Conservation (phyloP, 768 basidiomycete genomes). For the Tulasnella sp. region DNA sequence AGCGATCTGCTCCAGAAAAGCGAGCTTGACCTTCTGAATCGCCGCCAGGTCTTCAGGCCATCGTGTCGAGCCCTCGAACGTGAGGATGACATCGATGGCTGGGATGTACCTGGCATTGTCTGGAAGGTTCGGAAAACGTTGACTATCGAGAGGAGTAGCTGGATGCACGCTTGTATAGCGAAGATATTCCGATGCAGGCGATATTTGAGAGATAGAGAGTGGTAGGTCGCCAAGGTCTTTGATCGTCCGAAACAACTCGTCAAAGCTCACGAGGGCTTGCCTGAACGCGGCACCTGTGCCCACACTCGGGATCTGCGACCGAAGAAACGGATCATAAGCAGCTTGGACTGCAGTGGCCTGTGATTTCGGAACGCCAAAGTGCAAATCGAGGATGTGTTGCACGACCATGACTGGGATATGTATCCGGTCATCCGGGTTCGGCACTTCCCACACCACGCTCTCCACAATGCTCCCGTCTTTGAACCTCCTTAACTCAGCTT, state of each 20-base stretch:
- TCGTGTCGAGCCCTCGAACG: conserved; percentile 83
- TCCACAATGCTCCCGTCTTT: conserved; percentile 89
- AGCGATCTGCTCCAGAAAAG: conserved; percentile 77
- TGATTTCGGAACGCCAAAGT: conserved; percentile 48
- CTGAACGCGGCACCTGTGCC: conserved; percentile 5
- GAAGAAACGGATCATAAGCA: conserved; percentile 18
- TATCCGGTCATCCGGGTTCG: conserved; percentile 54
- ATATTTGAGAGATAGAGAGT: conserved; percentile 62
- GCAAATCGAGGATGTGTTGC: conserved; percentile 57
- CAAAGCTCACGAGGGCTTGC: conserved; percentile 63
- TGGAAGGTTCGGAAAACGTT: conserved; percentile 21
- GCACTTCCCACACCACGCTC: conserved; percentile 92
- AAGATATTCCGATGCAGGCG: conserved; percentile 58
- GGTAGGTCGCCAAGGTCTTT: conserved; percentile 63
- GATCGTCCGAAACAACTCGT: conserved; percentile 59
- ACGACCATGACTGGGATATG: conserved; percentile 69
- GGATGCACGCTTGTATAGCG: conserved; percentile 73
- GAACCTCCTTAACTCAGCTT: conserved; percentile 86
- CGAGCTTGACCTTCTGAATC: conserved; percentile 88
- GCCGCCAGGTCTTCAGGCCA: conserved; percentile 95
- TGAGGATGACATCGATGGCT: conserved; percentile 61
- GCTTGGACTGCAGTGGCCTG: conserved; percentile 22
- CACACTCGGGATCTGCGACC: not conserved
- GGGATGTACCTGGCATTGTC: conserved; percentile 52
- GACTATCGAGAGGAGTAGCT: conserved; percentile 51